Percentiles rank a stretch among this genome's conserved stretches.
Evolutionary conservation across 345 rosid species (phyloP).

Genomic region (Abelmoschus esculentus): DNA sequence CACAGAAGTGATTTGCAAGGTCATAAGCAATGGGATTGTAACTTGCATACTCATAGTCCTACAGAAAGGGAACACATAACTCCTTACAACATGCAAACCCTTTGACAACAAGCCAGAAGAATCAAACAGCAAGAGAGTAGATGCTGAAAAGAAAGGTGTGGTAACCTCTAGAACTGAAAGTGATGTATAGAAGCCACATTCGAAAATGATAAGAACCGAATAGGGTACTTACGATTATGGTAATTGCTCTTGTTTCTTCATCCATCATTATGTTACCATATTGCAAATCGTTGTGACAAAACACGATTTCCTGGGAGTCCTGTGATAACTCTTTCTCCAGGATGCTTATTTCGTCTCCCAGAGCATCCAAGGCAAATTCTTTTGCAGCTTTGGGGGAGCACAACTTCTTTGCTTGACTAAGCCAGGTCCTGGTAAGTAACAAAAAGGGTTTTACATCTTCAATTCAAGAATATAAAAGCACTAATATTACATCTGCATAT

Average conservation of each 20-base stretch:
- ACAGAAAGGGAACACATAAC: not conserved
- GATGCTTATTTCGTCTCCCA: slow-evolving; percentile 47
- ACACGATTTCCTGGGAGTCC: slow-evolving; percentile 45
- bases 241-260: slow-evolving; percentile 57
- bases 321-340: slow-evolving; percentile 48
- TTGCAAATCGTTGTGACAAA: slow-evolving; percentile 91
- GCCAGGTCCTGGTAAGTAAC: slow-evolving; percentile 41
- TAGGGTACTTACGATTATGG: slow-evolving; percentile 52
- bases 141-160: not conserved
- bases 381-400: slow-evolving; percentile 40
- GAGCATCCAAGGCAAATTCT: slow-evolving; percentile 43
- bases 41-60: slow-evolving; percentile 95
- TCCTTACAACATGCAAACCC: not conserved
- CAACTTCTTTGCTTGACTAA: slow-evolving; percentile 43
- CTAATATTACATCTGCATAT: not conserved
- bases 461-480: not conserved
- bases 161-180: not conserved
- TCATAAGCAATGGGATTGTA: slow-evolving; percentile 86
- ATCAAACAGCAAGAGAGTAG: not conserved
- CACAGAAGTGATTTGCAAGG: slow-evolving; percentile 93
- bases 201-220: not conserved
- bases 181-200: not conserved
- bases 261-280: slow-evolving; percentile 94
- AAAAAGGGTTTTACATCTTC: slow-evolving; percentile 1
- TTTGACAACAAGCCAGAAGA: not conserved